Conservation (phyloP, 2,329 filamentous ascomycete genomes). For the Aspergillus sp. region DNA sequence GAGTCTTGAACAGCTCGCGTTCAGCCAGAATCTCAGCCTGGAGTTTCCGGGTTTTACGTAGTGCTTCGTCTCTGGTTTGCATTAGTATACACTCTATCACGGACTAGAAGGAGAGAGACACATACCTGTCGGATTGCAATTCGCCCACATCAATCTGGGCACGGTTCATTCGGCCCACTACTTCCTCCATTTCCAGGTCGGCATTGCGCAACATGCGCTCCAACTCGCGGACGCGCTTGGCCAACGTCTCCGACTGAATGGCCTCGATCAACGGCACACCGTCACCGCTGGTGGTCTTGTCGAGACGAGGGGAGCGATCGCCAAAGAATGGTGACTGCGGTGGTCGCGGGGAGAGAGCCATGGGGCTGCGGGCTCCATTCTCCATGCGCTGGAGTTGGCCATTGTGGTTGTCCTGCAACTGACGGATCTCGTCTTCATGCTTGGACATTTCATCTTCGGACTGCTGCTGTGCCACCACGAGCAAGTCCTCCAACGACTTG, state of each 20-base stretch:
- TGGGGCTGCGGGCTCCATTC: conserved; percentile 39
- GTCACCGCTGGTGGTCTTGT: conserved; percentile 53
- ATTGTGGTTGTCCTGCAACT: conserved; percentile 68
- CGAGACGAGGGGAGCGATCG: conserved; percentile 51
- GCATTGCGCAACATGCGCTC: conserved; percentile 71
- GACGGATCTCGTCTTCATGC: conserved; percentile 76
- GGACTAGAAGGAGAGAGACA: conserved; percentile 1
- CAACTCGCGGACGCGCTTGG: conserved; percentile 71
- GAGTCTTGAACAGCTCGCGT: conserved; percentile 49
- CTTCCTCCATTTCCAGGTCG: conserved; percentile 74
- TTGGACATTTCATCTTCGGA: conserved; percentile 75
- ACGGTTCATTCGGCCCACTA: conserved; percentile 71
- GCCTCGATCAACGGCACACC: conserved; percentile 57
- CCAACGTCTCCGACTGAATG: conserved; percentile 64
- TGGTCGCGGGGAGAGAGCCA: conserved; percentile 48
- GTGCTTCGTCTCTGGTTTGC: conserved; percentile 56
- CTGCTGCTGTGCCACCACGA: conserved; percentile 72
- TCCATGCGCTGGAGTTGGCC: conserved; percentile 68
- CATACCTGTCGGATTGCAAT: conserved; percentile 51
- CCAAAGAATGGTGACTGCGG: conserved; percentile 56
- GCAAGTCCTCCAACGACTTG: conserved; percentile 71
- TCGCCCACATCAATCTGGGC: conserved; percentile 77
- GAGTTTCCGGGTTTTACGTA: conserved; percentile 61
- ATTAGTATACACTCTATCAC: conserved; percentile 11
- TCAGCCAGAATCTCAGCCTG: conserved; percentile 60